A percentile compares a stretch with the other conserved stretches of the same genome.
Evolutionary conservation across 495 filamentous ascomycete species (phyloP).

Genomic region (Choiromyces venosus): DNA sequence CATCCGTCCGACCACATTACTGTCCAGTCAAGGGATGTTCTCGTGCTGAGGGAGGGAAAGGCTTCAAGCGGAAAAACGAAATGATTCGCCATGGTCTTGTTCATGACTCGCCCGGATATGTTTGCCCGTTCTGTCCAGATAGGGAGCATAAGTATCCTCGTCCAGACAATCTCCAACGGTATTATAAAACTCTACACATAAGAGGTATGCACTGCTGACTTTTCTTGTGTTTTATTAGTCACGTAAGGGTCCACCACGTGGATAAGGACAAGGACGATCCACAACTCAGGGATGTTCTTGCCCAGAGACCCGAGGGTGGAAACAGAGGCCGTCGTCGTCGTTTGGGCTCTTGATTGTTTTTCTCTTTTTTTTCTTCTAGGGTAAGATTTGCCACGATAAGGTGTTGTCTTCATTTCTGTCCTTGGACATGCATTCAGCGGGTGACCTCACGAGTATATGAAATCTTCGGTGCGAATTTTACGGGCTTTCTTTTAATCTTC

Average conservation of each 20-base stretch:
- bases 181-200: slow-evolving; percentile 35
- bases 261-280: slow-evolving; percentile 86
- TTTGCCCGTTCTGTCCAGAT: slow-evolving; percentile 95
- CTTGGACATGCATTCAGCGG: slow-evolving; percentile 30
- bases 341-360: slow-evolving; percentile 21
- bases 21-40: slow-evolving; percentile 77
- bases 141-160: slow-evolving; percentile 93
- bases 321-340: slow-evolving; percentile 69
- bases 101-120: slow-evolving; percentile 90
- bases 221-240: slow-evolving; percentile 49
- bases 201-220: neutral
- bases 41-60: slow-evolving; percentile 76
- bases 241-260: slow-evolving; percentile 80
- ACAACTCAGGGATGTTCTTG: slow-evolving; percentile 67
- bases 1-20: slow-evolving; percentile 81
- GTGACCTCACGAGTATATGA: slow-evolving; percentile 36
- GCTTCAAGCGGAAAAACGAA: slow-evolving; percentile 98
- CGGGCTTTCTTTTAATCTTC: slow-evolving; percentile 31
- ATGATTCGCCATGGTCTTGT: slow-evolving; percentile 98
- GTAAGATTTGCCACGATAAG: slow-evolving; percentile 32
- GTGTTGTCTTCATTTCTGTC: slow-evolving; percentile 31
- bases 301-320: slow-evolving; percentile 78
- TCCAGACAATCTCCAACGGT: slow-evolving; percentile 97
- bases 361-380: neutral
- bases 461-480: slow-evolving; percentile 28